Evolutionary conservation across 257 asterid genomes (phyloP).

Genomic region (Leptodermis oblonga): DNA sequence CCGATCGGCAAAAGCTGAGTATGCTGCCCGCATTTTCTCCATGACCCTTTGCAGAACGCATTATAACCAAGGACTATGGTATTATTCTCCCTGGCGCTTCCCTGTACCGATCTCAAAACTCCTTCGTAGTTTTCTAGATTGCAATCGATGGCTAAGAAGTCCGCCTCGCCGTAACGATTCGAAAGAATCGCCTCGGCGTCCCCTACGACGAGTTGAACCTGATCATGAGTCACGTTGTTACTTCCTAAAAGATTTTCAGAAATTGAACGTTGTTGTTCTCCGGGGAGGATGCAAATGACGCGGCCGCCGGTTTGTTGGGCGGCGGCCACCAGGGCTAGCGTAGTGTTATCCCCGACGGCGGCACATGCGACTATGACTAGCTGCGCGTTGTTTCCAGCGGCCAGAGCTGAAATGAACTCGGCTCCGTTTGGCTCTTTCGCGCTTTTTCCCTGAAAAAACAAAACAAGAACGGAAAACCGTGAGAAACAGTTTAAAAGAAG

Average conservation of each 20-base stretch:
- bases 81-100: slow-evolving; percentile 18
- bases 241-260: slow-evolving; percentile 30
- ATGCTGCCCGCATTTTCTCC: slow-evolving; percentile 46
- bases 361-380: slow-evolving; percentile 58
- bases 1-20: slow-evolving; percentile 76
- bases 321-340: slow-evolving; percentile 63
- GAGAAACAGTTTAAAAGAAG: not conserved
- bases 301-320: slow-evolving; percentile 84
- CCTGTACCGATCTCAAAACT: slow-evolving; percentile 38
- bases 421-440: slow-evolving; percentile 68
- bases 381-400: slow-evolving; percentile 79
- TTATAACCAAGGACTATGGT: slow-evolving; percentile 59
- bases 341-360: slow-evolving; percentile 51
- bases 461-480: slow-evolving; percentile 4
- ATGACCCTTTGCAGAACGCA: slow-evolving; percentile 58
- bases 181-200: slow-evolving; percentile 40
- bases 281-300: slow-evolving; percentile 57
- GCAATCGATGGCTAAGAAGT: slow-evolving; percentile 72
- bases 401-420: slow-evolving; percentile 82
- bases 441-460: slow-evolving; percentile 44
- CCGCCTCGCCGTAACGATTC: slow-evolving; percentile 40
- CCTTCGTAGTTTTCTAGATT: slow-evolving; percentile 51
- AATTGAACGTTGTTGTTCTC: slow-evolving; percentile 28
- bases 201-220: slow-evolving; percentile 46
- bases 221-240: slow-evolving; percentile 18